These are phyloP conservation scores for Yamadazyma scolyti DNA, from an alignment of 805 yeast genomes.

Conservation along the genomic window DNA sequence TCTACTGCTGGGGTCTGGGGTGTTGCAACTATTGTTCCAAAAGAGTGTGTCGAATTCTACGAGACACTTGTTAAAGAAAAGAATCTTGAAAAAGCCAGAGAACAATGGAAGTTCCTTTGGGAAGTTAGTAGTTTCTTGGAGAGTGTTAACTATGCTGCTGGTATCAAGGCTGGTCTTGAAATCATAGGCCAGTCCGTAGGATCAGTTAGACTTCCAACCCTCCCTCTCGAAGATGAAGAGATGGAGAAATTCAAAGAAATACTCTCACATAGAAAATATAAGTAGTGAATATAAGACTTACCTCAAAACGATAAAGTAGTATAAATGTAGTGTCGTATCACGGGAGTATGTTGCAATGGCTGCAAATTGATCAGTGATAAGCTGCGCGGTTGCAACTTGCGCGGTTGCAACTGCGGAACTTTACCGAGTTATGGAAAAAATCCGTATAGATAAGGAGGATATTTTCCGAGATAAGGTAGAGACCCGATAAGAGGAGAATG, in stretches of 20 bases:
- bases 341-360: too few species aligned
- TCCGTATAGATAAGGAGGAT: too few species aligned
- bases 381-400: too few species aligned
- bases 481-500: too few species aligned
- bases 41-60: constrained; percentile 12
- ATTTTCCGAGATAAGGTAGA: too few species aligned
- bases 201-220: constrained; percentile 12
- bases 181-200: constrained; percentile 13
- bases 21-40: constrained; percentile 13
- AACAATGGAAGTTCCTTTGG: constrained; percentile 14
- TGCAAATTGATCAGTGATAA: too few species aligned
- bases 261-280: constrained; percentile 10
- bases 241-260: constrained; percentile 6
- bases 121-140: constrained; percentile 12
- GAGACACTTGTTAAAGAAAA: constrained; percentile 7
- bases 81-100: constrained; percentile 10
- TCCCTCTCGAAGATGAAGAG: constrained; percentile 10
- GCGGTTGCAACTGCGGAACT: too few species aligned
- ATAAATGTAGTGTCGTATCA: too few species aligned
- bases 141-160: constrained; percentile 12
- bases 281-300: constrained; percentile 4
- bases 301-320: too few species aligned
- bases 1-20: constrained; percentile 12
- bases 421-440: too few species aligned
- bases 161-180: constrained; percentile 12